Evolutionary conservation across 768 basidiomycete species (phyloP).

Genomic region (Mycena amicta): DNA sequence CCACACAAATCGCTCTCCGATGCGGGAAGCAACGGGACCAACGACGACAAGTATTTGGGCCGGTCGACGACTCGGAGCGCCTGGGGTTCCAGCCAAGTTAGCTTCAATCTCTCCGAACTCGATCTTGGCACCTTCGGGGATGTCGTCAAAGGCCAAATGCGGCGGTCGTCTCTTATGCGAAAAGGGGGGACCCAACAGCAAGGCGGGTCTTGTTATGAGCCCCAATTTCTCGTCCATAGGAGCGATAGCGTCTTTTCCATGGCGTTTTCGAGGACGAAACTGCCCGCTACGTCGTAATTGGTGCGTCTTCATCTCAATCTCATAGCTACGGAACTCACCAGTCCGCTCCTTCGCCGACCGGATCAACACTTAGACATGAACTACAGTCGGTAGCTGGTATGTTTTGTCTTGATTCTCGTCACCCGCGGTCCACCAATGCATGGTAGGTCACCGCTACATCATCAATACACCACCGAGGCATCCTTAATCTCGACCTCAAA

Average conservation of each 20-base stretch:
- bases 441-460: not conserved
- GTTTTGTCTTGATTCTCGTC: not conserved
- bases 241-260: not conserved
- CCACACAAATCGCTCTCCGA: too few relatives aligned
- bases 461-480: not conserved
- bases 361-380: not conserved
- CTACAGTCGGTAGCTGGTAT: not conserved
- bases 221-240: not conserved
- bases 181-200: not conserved
- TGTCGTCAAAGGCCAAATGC: not conserved
- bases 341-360: not conserved
- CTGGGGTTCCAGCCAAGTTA: not conserved
- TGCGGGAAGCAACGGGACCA: too few relatives aligned
- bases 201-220: not conserved
- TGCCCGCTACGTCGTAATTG: conserved; percentile 2
- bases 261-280: not conserved
- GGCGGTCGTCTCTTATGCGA: not conserved
- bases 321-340: not conserved
- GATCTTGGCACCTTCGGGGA: not conserved
- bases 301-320: not conserved
- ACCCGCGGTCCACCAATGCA: not conserved
- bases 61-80: too few relatives aligned
- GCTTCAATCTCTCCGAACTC: not conserved
- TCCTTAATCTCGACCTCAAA: conserved; percentile 8
- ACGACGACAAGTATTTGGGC: too few relatives aligned